Percentiles rank a stretch among this genome's conserved stretches.
Evolutionary conservation across 352 stramenopile species (phyloP).

Genomic region (Pythium aquatile): DNA sequence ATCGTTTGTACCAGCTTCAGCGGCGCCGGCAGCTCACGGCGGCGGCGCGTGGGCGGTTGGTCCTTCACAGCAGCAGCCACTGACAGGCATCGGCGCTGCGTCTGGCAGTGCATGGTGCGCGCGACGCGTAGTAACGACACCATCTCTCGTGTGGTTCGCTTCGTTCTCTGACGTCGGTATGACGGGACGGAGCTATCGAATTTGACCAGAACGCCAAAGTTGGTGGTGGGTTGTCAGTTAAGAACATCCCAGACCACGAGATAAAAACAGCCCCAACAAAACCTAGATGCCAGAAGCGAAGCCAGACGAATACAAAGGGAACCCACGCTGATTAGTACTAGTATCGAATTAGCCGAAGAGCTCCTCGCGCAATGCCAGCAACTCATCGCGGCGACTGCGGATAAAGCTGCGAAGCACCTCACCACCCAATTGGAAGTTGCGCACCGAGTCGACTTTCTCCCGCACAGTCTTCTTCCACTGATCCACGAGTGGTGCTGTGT

Average conservation of each 20-base stretch:
- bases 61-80: conserved; percentile 39
- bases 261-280: background rate
- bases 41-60: conserved; percentile 42
- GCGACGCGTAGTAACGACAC: conserved; percentile 15
- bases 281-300: background rate
- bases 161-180: conserved; percentile 14
- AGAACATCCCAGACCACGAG: background rate
- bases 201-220: conserved; percentile 15
- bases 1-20: conserved; percentile 60
- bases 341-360: conserved; percentile 37
- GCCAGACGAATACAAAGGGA: background rate
- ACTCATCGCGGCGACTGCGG: conserved; percentile 52
- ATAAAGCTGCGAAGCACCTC: conserved; percentile 58
- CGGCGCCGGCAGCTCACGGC: conserved; percentile 67
- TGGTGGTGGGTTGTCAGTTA: conserved; percentile 15
- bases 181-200: conserved; percentile 6
- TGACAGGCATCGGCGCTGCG: conserved; percentile 31
- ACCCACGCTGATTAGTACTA: too few relatives aligned
- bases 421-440: conserved; percentile 58
- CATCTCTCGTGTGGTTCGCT: conserved; percentile 7
- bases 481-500: conserved; percentile 19
- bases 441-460: conserved; percentile 46
- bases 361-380: conserved; percentile 48
- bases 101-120: background rate
- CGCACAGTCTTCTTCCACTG: conserved; percentile 47